Evolutionary conservation across 2,329 filamentous ascomycete species (phyloP), one percentile per base, ranked within the genome.

Genomic region (Colletotrichum sp.): DNA sequence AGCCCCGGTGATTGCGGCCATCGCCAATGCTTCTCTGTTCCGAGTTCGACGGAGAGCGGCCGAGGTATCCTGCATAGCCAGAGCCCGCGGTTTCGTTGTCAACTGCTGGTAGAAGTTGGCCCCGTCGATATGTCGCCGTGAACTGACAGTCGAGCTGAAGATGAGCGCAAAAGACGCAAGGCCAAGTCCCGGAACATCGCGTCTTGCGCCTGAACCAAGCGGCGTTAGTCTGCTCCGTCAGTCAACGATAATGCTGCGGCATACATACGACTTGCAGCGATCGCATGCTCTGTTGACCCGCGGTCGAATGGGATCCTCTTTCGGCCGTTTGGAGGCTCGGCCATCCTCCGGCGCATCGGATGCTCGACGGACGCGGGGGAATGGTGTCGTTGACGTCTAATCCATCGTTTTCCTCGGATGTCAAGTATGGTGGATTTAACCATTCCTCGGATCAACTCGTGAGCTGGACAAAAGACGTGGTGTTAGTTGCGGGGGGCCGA

Each of bases 111-210:
- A 79, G 72, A 12, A 69, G 18, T 16, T 76, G 76, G 8, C 78
- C 78, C 4, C 78, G 75, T 15, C 78, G 72, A 55, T 78, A 79
- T 0, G 72, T 59, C 0, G 78, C 78, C 8, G 78, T 79, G 51
- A 77, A 79, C 33, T 74, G 77, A 29, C 78, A 79, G 13, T 78
- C 76, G 3, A 79, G 74, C 11, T 72, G 58, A 18, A 79, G 74
- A 0, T 76, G 78, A 2, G 77, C 76, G 54, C 78, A 79, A 6
- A 77, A 72, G 8, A 75, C 65, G 63, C 78, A 79, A 5, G 77
- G 77, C 58, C 76, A 78, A 57, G 76, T 78, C 5, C 77, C 78
- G 3, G 78, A 79, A 61, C 78, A 79, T 31, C 77, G 73, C 54
- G 78, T 78, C 33, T 79, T 79, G 18, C 78, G 78, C 15, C 78